phyloP scores from a whole-genome alignment of 179 eudicot genomes.

The Heliamphora pulchella region DNA sequence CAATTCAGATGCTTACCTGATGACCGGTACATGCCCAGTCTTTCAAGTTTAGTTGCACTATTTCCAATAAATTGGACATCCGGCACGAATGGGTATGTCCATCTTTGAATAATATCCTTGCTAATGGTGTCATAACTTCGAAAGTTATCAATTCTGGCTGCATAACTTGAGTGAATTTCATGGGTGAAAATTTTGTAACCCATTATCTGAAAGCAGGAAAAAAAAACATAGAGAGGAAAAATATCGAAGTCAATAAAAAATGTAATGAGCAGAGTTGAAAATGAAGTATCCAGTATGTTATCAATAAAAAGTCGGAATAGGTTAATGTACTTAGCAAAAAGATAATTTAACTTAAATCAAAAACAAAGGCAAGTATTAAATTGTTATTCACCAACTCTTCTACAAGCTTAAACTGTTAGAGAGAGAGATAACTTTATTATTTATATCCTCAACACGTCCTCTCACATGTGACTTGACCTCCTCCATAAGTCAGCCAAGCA shows the following conservation, averaged over 20 bases:
- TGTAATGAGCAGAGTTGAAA: neutral
- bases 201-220: constrained; percentile 62
- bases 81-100: constrained; percentile 95
- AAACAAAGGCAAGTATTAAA: neutral
- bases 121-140: constrained; percentile 89
- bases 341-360: neutral
- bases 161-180: constrained; percentile 83
- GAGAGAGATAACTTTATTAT: too few relatives aligned
- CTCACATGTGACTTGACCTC: too few relatives aligned
- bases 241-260: neutral
- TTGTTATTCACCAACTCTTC: too few relatives aligned
- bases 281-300: neutral
- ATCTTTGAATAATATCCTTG: constrained; percentile 92
- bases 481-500: too few relatives aligned
- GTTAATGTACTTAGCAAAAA: neutral
- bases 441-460: too few relatives aligned
- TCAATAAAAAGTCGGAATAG: neutral
- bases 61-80: constrained; percentile 67
- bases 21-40: constrained; percentile 75
- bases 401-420: too few relatives aligned
- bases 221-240: neutral
- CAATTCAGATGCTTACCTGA: constrained; percentile 43
- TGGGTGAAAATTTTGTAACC: constrained; percentile 92
- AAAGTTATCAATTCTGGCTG: constrained; percentile 84
- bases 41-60: constrained; percentile 57